These are phyloP conservation scores for Elsinoe batatas DNA, from an alignment of 2,329 filamentous ascomycete species.

Conservation along the genomic window DNA sequence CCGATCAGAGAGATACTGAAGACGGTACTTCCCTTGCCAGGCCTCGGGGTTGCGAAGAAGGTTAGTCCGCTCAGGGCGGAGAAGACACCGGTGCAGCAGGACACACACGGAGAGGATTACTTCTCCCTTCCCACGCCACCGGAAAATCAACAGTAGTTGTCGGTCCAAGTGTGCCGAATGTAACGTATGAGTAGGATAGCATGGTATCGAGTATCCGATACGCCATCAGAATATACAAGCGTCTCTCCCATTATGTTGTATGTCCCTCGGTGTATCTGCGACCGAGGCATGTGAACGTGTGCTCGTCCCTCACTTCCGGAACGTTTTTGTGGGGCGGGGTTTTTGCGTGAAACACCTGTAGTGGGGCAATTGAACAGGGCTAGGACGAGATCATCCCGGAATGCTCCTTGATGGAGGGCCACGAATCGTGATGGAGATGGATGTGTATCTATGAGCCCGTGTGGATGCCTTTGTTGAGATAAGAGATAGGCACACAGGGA, in stretches of 20 bases:
- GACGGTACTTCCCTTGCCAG: neutral
- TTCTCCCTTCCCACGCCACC: neutral
- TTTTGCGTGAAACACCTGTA: neutral
- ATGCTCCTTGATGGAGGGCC: neutral
- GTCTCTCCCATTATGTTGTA: neutral
- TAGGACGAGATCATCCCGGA: neutral
- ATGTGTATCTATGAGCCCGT: neutral
- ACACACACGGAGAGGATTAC: neutral
- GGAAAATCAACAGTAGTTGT: neutral
- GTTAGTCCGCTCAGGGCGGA: neutral
- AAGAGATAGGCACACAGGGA: neutral
- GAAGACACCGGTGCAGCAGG: neutral
- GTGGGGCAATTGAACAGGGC: neutral
- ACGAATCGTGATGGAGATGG: neutral
- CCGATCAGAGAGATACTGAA: slow-evolving; percentile 1
- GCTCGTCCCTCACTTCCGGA: neutral
- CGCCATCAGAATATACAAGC: too few species aligned
- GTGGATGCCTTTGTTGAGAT: neutral
- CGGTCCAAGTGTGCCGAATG: neutral
- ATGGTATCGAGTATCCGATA: too few species aligned
- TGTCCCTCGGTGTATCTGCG: neutral
- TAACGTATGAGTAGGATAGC: neutral
- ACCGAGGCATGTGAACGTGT: neutral
- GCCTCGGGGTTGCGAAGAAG: neutral
- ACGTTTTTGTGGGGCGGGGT: neutral